A percentile compares a stretch with the other conserved stretches of the same genome.
These are phyloP conservation scores for Pythium aquatile DNA, from an alignment of 352 stramenopile genomes.

Conservation along the genomic window DNA sequence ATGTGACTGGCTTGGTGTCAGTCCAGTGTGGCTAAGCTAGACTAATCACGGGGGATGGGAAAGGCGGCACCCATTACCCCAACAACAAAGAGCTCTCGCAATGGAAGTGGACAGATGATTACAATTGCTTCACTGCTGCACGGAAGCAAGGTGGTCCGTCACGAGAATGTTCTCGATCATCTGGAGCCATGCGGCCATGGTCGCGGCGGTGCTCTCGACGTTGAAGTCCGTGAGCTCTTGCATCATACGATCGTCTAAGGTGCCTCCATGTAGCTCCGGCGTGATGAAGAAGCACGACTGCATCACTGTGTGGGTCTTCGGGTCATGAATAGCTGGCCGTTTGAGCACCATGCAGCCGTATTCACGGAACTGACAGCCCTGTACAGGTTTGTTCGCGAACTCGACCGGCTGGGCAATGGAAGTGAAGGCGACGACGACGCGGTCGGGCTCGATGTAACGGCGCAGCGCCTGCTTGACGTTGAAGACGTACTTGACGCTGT, in stretches of 20 bases:
- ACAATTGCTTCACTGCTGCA: too few species aligned
- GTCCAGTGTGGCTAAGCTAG: too few species aligned
- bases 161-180: conserved; percentile 21
- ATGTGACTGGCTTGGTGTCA: too few species aligned
- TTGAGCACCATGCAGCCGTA: conserved; percentile 53
- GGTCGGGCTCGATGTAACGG: conserved; percentile 39
- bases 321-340: conserved; percentile 23
- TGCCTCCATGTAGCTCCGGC: conserved; percentile 27
- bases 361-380: conserved; percentile 48
- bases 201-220: conserved; percentile 16
- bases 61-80: too few species aligned
- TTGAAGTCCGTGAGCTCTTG: conserved; percentile 20
- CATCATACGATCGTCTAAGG: neutral
- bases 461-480: conserved; percentile 44
- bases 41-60: too few species aligned
- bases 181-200: conserved; percentile 11
- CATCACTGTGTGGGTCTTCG: conserved; percentile 28
- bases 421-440: conserved; percentile 45
- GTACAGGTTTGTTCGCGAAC: conserved; percentile 38
- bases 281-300: conserved; percentile 53
- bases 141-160: neutral
- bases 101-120: too few species aligned
- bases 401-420: conserved; percentile 46
- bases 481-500: conserved; percentile 38
- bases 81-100: too few species aligned